Evolutionary conservation across 306 rosid species (phyloP).

Genomic region (Ziziphus jujuba): DNA sequence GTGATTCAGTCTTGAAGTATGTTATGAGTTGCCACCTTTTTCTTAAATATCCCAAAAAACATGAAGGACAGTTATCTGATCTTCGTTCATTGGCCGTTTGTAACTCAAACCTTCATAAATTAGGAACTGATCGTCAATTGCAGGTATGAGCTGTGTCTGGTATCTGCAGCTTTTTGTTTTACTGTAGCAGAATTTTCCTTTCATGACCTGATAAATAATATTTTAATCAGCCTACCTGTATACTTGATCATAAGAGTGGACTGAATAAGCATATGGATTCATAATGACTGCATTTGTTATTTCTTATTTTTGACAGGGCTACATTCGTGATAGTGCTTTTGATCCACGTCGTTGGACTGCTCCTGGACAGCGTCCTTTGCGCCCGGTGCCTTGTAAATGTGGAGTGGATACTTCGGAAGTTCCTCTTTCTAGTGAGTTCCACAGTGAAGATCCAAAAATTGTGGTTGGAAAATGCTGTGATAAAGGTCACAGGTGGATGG

Average conservation of each 20-base stretch:
- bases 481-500: conserved; percentile 89
- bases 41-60: conserved; percentile 69
- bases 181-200: not conserved
- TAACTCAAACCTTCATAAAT: conserved; percentile 72
- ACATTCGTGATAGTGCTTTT: conserved; percentile 77
- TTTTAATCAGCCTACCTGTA: not conserved
- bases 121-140: conserved; percentile 58
- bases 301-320: conserved; percentile 52
- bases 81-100: conserved; percentile 50
- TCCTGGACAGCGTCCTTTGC: conserved; percentile 70
- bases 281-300: conserved; percentile 12
- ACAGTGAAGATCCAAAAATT: conserved; percentile 61
- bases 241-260: not conserved
- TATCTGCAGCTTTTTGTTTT: not conserved
- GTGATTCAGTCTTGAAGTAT: conserved; percentile 90
- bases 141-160: conserved; percentile 50
- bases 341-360: conserved; percentile 98
- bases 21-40: conserved; percentile 77
- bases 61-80: conserved; percentile 78
- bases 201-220: too few species aligned
- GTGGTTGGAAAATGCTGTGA: conserved; percentile 85
- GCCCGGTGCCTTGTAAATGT: conserved; percentile 63
- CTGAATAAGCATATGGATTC: too few species aligned
- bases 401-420: conserved; percentile 83
- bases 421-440: conserved; percentile 65